These are phyloP conservation scores for Daldinia vernicosa DNA, from an alignment of 495 filamentous ascomycete species.

Conservation along the genomic window DNA sequence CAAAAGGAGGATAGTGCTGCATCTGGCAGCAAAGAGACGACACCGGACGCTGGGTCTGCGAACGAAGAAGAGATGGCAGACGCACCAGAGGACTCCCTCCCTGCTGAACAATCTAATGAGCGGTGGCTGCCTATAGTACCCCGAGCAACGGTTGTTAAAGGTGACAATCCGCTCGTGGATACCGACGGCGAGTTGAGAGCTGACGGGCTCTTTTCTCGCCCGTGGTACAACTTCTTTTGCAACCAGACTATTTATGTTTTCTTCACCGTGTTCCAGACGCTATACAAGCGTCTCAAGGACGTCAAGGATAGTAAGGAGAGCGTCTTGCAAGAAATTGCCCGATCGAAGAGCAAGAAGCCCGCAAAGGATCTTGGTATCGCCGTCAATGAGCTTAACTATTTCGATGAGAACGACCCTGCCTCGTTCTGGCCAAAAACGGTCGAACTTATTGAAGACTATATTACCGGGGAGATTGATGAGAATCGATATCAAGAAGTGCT, in stretches of 20 bases:
- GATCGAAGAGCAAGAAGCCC: conserved; percentile 74
- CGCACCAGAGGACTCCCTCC: conserved; percentile 56
- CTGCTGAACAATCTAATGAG: conserved; percentile 63
- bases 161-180: conserved; percentile 51
- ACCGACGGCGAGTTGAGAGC: conserved; percentile 72
- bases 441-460: conserved; percentile 81
- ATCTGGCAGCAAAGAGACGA: conserved; percentile 82
- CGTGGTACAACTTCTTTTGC: conserved; percentile 84
- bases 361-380: conserved; percentile 81
- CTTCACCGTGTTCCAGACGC: conserved; percentile 86
- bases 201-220: conserved; percentile 81
- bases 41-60: conserved; percentile 79
- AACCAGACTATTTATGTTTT: conserved; percentile 92
- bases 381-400: conserved; percentile 57
- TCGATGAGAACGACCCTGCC: conserved; percentile 54
- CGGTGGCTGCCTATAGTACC: conserved; percentile 62
- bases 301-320: conserved; percentile 80
- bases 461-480: conserved; percentile 82
- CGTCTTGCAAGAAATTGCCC: conserved; percentile 75
- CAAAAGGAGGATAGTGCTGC: conserved; percentile 78
- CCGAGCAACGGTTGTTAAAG: conserved; percentile 57
- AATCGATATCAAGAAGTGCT: conserved; percentile 85
- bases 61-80: conserved; percentile 71
- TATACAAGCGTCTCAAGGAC: conserved; percentile 82
- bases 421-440: conserved; percentile 65